Evolutionary conservation across 371 early-diverging fungal species (phyloP).

Genomic region (Chytridium lagenaria): DNA sequence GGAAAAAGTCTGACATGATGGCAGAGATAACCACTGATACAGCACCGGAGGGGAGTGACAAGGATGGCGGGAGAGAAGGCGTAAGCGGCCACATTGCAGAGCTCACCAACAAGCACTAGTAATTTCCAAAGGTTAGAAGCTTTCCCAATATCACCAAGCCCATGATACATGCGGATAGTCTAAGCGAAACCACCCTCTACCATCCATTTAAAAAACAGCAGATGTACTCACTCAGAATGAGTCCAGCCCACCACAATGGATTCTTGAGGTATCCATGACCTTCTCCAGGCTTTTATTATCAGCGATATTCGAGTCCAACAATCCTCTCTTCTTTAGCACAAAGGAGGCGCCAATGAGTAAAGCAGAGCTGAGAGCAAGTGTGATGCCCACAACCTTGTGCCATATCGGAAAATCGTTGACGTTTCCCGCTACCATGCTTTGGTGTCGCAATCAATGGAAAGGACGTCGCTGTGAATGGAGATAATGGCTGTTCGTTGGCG

Average conservation of each 20-base stretch:
- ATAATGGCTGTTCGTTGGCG: too few relatives aligned
- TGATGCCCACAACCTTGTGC: constrained; percentile 48
- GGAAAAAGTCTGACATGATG: constrained; percentile 44
- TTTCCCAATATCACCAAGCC: background rate
- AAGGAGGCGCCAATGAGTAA: constrained; percentile 90
- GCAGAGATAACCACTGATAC: constrained; percentile 74
- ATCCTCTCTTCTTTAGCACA: constrained; percentile 92
- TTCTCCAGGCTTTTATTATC: constrained; percentile 14
- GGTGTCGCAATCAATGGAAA: too few relatives aligned
- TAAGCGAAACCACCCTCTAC: too few relatives aligned
- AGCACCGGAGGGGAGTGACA: constrained; percentile 87
- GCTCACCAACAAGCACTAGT: constrained; percentile 68
- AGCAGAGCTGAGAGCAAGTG: constrained; percentile 80
- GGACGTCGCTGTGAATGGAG: too few relatives aligned
- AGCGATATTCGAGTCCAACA: constrained; percentile 65
- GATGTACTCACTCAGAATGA: constrained; percentile 73
- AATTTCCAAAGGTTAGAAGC: background rate
- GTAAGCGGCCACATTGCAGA: constrained; percentile 90
- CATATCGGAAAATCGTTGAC: constrained; percentile 40
- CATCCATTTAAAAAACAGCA: too few relatives aligned
- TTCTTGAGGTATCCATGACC: constrained; percentile 81
- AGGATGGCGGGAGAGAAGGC: constrained; percentile 89
- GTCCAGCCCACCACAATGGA: constrained; percentile 90
- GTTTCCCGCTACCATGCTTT: too few relatives aligned
- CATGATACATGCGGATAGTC: too few relatives aligned